These are phyloP conservation scores for Cytospora piceicola DNA, from an alignment of 2,329 filamentous ascomycete genomes.

Conservation along the genomic window DNA sequence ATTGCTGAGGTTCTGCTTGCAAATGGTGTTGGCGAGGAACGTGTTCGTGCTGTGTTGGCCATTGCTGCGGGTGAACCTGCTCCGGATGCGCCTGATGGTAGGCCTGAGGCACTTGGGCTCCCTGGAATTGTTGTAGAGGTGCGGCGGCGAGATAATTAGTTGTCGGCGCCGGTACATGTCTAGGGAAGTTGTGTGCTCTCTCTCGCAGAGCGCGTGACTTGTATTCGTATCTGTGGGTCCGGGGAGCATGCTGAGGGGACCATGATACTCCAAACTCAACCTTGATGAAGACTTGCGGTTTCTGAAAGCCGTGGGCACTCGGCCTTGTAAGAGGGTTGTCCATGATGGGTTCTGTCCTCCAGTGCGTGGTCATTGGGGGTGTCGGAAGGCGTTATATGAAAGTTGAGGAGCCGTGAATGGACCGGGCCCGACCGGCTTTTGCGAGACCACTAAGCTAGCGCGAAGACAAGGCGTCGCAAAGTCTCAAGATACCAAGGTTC, in stretches of 20 bases:
- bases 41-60: conserved; percentile 31
- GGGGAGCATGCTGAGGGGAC: conserved; percentile 48
- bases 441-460: conserved; percentile 19
- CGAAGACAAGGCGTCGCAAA: background rate
- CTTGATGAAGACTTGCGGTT: conserved; percentile 54
- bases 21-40: background rate
- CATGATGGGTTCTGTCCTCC: conserved; percentile 37
- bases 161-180: conserved; percentile 50
- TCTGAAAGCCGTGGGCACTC: conserved; percentile 37
- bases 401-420: background rate
- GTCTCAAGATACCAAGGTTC: conserved; percentile 11
- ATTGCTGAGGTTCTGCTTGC: conserved; percentile 23
- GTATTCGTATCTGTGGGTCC: conserved; percentile 51
- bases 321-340: conserved; percentile 36
- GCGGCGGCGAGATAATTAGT: conserved; percentile 48
- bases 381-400: conserved; percentile 22
- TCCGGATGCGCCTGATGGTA: conserved; percentile 32
- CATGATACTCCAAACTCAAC: conserved; percentile 58
- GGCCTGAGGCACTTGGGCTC: conserved; percentile 13
- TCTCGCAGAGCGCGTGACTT: conserved; percentile 51
- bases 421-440: conserved; percentile 19
- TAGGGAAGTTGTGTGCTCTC: conserved; percentile 47
- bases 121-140: conserved; percentile 24
- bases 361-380: conserved; percentile 31
- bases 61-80: conserved; percentile 28